Evolutionary conservation across 2,329 filamentous ascomycete species (phyloP).

Genomic region (Penicillium sp.): DNA sequence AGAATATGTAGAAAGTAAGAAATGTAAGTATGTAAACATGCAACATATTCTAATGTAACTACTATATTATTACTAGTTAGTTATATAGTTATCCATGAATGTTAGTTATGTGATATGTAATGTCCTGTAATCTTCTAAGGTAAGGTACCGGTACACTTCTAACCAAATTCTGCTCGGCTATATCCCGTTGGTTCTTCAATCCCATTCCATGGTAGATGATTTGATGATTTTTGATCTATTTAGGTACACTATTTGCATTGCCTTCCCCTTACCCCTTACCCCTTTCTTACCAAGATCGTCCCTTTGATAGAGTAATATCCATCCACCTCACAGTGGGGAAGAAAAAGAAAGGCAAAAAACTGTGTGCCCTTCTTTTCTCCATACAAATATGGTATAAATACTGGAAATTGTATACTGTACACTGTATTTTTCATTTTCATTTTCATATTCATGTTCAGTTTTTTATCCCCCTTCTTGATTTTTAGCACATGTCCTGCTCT

Average conservation of each 20-base stretch:
- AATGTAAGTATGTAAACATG: background rate
- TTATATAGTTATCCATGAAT: too few relatives aligned
- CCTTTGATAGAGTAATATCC: slow-evolving; percentile 9
- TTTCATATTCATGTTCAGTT: too few relatives aligned
- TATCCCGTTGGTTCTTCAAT: slow-evolving; percentile 14
- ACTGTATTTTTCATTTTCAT: slow-evolving; percentile 5
- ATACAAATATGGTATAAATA: slow-evolving; percentile 6
- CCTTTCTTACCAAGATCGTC: slow-evolving; percentile 24
- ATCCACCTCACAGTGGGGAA: slow-evolving; percentile 21
- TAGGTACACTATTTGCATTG: background rate
- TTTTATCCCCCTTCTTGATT: background rate
- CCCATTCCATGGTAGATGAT: slow-evolving; percentile 14
- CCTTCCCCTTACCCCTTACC: background rate
- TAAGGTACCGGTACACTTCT: slow-evolving; percentile 3
- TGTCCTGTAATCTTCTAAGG: background rate
- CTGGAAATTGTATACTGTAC: slow-evolving; percentile 1
- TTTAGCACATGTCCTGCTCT: background rate
- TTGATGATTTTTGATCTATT: slow-evolving; percentile 5
- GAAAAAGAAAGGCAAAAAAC: slow-evolving; percentile 13
- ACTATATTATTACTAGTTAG: too few relatives aligned
- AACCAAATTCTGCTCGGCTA: slow-evolving; percentile 19
- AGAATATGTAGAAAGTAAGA: background rate
- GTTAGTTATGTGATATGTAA: background rate
- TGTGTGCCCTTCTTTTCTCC: slow-evolving; percentile 15
- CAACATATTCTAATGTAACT: too few relatives aligned